phyloP scores from a whole-genome alignment of 495 filamentous ascomycete species.

The Choiromyces venosus region DNA sequence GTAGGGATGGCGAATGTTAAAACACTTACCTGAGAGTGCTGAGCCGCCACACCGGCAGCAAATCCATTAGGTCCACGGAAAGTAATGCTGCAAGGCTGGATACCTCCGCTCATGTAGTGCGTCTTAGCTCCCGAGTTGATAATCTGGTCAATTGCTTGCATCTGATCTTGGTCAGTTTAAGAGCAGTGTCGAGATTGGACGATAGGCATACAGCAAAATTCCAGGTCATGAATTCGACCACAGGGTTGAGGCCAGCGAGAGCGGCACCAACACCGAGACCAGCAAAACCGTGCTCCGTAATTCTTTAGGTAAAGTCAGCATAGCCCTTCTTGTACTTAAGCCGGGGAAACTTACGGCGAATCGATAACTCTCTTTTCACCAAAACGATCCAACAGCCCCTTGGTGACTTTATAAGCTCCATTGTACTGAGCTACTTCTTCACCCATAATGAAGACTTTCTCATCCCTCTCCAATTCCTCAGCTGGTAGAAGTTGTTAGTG shows the following conservation, averaged over 20 bases:
- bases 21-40: conserved; percentile 76
- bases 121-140: conserved; percentile 99
- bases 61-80: conserved; percentile 99
- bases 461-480: conserved; percentile 90
- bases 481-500: conserved; percentile 45
- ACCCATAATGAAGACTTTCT: conserved; percentile 89
- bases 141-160: conserved; percentile 99
- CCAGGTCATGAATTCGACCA: conserved; percentile 96
- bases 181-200: conserved; percentile 1
- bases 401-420: conserved; percentile 98
- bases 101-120: conserved; percentile 99
- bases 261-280: conserved; percentile 92
- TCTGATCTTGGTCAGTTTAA: conserved; percentile 43
- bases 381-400: conserved; percentile 92
- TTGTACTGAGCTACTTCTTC: conserved; percentile 99
- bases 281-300: conserved; percentile 91
- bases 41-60: conserved; percentile 87
- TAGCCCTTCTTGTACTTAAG: background rate
- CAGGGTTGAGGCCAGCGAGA: conserved; percentile 84
- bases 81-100: conserved; percentile 98
- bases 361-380: conserved; percentile 97
- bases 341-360: conserved; percentile 55
- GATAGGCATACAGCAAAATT: conserved; percentile 71
- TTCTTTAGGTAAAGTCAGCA: conserved; percentile 44
- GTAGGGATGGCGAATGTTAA: background rate